Base-by-base conservation (phyloP, 805 yeast species). In the Cyberlindnera mrakii region DNA sequence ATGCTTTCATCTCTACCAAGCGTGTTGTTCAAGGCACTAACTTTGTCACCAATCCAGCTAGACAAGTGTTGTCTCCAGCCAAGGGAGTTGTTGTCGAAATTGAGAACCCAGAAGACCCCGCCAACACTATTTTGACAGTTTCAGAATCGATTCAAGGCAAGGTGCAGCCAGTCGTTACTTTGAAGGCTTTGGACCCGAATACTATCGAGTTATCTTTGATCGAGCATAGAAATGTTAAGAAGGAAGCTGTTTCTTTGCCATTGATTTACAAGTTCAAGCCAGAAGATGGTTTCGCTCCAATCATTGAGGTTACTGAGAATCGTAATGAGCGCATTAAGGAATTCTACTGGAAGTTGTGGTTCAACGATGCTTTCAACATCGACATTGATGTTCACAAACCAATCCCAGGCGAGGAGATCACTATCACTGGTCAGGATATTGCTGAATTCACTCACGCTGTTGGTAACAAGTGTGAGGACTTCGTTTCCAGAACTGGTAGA, bases 271-370 rank as follows among this genome's bases (percentile, higher is more conserved):
- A 69, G 41, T 93, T 83, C 71, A 73, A 80, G 57, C 87, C 96
- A 25, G 74, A 77, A 41, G 86, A 84, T 63, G 99, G 99, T n/a
- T 90, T 84, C 62, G 95, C 96, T 46, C 98, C 99, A 60, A 85
- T 93, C 54, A 72, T 80, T 52, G 99, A 93, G 70, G 78, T 84
- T 32, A 84, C 87, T 82, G 85, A 80, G 51, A 93, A 82, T 57
- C 82, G 99, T 73, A 93, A 93, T 68, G 78, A 78, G 47, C 79
- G 98, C 66, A 91, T 95, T 68, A 93, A 93, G 72, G 80, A 82
- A 66, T 87, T 93, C 74, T 93, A 93, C 80, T 93, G 99, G 99
- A 82, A 82, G 63, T 73, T 91, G 59, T 93, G 99, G 99, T 88
- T 88, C 61, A 68, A 68, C 53, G 81, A 80, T 53, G 80, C 85